phyloP scores from a whole-genome alignment of 768 basidiomycete species.

The Russula olivacea region DNA sequence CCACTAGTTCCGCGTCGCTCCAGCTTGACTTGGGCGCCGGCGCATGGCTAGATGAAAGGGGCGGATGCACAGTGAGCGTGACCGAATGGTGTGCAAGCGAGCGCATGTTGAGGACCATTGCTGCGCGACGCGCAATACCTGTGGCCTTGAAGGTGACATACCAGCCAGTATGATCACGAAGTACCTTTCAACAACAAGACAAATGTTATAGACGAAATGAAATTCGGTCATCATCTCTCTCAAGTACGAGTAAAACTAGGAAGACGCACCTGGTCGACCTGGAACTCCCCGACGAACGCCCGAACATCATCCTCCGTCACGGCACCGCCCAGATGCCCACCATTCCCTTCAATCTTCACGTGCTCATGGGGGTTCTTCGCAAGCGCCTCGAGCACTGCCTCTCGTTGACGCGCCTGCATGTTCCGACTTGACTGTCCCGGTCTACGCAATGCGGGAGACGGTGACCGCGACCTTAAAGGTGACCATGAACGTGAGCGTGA shows the following conservation, averaged over 20 bases:
- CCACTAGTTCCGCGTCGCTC: conserved; percentile 48
- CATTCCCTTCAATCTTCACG: conserved; percentile 51
- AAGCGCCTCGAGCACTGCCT: conserved; percentile 44
- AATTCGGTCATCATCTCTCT: background rate
- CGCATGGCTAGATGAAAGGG: conserved; percentile 37
- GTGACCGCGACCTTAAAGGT: conserved; percentile 32
- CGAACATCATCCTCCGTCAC: conserved; percentile 64
- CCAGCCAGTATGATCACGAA: conserved; percentile 65
- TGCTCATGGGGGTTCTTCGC: conserved; percentile 61
- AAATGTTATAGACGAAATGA: conserved; percentile 1
- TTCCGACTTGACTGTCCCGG: conserved; percentile 34
- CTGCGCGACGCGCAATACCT: conserved; percentile 60
- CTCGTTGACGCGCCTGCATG: conserved; percentile 32
- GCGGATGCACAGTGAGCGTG: conserved; percentile 45
- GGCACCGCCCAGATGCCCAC: conserved; percentile 40
- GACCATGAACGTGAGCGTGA: conserved; percentile 15
- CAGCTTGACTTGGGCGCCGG: conserved; percentile 39
- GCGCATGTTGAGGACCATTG: conserved; percentile 53
- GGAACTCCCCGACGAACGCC: conserved; percentile 62
- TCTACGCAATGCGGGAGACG: conserved; percentile 39
- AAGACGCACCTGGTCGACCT: conserved; percentile 60
- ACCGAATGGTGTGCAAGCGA: conserved; percentile 57
- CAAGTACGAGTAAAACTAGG: background rate
- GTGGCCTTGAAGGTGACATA: conserved; percentile 73
- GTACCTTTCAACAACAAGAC: conserved; percentile 41